Evolutionary conservation across 805 yeast genomes (phyloP).

Genomic region (Spathaspora hagerdaliae): DNA sequence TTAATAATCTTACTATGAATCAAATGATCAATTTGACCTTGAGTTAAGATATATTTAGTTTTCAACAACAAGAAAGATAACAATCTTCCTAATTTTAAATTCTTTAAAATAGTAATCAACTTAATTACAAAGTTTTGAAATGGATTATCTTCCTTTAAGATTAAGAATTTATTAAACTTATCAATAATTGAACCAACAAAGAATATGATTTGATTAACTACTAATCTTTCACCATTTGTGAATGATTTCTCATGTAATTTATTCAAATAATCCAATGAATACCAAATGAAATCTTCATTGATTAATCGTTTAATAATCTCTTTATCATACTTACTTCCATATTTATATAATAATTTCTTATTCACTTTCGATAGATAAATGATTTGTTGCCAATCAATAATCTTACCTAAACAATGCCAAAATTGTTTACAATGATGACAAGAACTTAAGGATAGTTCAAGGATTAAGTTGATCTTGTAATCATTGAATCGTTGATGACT

Average conservation of each 20-base stretch:
- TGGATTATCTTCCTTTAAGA: not conserved
- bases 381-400: slow-evolving; percentile 8
- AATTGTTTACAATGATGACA: slow-evolving; percentile 15
- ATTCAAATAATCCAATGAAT: slow-evolving; percentile 8
- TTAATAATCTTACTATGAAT: not conserved
- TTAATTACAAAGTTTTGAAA: slow-evolving; percentile 8
- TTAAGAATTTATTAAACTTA: slow-evolving; percentile 1
- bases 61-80: slow-evolving; percentile 12
- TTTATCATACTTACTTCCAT: slow-evolving; percentile 1
- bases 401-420: slow-evolving; percentile 16
- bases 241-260: slow-evolving; percentile 1
- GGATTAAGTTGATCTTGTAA: slow-evolving; percentile 12
- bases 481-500: slow-evolving; percentile 5
- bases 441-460: slow-evolving; percentile 17
- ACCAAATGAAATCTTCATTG: slow-evolving; percentile 10
- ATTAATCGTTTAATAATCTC: slow-evolving; percentile 9
- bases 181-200: slow-evolving; percentile 9
- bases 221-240: not conserved
- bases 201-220: slow-evolving; percentile 9
- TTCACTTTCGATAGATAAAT: slow-evolving; percentile 10
- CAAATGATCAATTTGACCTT: slow-evolving; percentile 4
- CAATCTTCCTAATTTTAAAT: slow-evolving; percentile 8
- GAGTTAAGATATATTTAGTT: slow-evolving; percentile 5
- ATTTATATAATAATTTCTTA: slow-evolving; percentile 1
- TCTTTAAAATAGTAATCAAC: slow-evolving; percentile 7